Percentiles rank a stretch among this genome's conserved stretches.
Evolutionary conservation across 768 basidiomycete species (phyloP).

Genomic region (Rhodocollybia butyracea): DNA sequence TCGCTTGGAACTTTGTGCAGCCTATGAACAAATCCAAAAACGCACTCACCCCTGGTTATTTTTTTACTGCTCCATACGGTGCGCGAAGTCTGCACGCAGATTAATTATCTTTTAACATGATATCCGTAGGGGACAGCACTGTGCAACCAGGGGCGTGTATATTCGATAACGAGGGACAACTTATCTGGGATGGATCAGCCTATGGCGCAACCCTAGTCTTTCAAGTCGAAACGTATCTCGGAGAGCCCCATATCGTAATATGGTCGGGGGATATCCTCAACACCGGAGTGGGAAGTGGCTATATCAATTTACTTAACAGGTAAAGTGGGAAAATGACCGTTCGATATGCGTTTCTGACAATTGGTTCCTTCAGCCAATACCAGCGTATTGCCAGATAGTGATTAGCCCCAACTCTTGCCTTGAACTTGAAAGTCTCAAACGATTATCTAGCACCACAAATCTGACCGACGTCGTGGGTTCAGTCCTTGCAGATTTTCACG

Average conservation of each 20-base stretch:
- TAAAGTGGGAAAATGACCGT: too few relatives aligned
- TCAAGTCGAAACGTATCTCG: slow-evolving; percentile 1
- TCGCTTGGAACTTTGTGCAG: background rate
- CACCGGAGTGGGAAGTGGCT: background rate
- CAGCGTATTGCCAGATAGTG: background rate
- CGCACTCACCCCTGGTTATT: background rate
- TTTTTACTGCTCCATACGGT: slow-evolving; percentile 1
- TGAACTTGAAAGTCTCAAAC: background rate
- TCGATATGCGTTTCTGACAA: too few relatives aligned
- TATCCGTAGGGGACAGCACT: background rate
- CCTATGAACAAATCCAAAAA: background rate
- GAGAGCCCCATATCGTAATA: background rate
- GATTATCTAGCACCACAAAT: slow-evolving; percentile 2
- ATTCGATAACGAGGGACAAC: background rate
- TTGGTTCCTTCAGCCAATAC: too few relatives aligned
- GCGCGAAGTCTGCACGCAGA: background rate
- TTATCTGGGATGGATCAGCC: slow-evolving; percentile 1
- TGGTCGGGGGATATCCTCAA: background rate
- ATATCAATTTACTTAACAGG: background rate
- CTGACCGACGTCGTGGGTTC: background rate
- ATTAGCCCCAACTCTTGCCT: background rate
- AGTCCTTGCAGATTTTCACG: background rate
- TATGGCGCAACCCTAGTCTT: background rate
- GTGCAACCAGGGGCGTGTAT: background rate
- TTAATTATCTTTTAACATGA: background rate